Conservation (phyloP, 2,329 filamentous ascomycete species). For the Stagonosporopsis rhizophila region DNA sequence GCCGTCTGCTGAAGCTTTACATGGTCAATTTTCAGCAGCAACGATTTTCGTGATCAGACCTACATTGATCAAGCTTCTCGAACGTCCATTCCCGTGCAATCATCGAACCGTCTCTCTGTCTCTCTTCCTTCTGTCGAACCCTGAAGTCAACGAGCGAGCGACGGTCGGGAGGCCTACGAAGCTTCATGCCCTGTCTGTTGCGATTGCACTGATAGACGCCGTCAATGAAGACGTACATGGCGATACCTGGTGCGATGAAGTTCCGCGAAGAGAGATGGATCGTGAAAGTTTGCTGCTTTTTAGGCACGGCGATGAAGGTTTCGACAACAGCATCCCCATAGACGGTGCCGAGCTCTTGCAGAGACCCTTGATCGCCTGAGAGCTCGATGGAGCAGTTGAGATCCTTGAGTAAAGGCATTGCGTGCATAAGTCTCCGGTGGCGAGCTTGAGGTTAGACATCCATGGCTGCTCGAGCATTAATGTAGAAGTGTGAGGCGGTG, state of each 20-base stretch:
- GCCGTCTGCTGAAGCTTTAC: conserved; percentile 48
- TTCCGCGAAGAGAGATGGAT: conserved; percentile 58
- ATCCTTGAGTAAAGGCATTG: conserved; percentile 63
- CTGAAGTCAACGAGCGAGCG: conserved; percentile 56
- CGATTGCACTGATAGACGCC: conserved; percentile 66
- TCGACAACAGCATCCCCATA: conserved; percentile 62
- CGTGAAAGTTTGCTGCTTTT: conserved; percentile 53
- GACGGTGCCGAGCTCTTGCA: conserved; percentile 58
- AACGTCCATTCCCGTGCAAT: conserved; percentile 63
- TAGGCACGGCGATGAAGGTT: conserved; percentile 59
- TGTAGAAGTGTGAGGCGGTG: not conserved
- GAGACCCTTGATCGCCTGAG: conserved; percentile 45
- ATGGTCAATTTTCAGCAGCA: no score
- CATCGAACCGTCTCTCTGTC: conserved; percentile 54
- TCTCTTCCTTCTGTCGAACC: conserved; percentile 63
- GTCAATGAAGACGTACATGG: conserved; percentile 65
- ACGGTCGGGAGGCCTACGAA: conserved; percentile 36
- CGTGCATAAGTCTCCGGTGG: not conserved
- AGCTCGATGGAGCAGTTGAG: conserved; percentile 61
- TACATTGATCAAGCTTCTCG: conserved; percentile 58
- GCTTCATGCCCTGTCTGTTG: conserved; percentile 54
- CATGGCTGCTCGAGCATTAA: not conserved
- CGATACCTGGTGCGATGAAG: conserved; percentile 62
- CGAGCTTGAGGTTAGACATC: not conserved
- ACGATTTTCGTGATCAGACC: conserved; percentile 18